A percentile compares a stretch with the other conserved stretches of the same genome.
Conservation (phyloP, 208 protist species). For the Trypanosoma platydactyli region DNA sequence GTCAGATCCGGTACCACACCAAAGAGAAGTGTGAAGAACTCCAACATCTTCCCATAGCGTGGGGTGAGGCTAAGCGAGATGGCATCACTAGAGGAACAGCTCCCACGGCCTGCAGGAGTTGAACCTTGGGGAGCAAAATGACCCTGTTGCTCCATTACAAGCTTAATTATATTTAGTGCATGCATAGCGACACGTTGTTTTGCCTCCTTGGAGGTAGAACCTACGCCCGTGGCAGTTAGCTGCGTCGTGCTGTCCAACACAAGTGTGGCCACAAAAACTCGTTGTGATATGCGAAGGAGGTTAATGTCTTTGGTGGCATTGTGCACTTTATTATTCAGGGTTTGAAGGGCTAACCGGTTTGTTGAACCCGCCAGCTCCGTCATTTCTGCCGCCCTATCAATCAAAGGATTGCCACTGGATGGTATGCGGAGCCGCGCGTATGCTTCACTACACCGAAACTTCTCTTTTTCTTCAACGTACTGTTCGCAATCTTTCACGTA, state of each 20-base stretch:
- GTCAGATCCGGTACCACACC: slow-evolving; percentile 19
- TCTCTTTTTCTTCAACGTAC: slow-evolving; percentile 30
- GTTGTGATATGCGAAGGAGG: slow-evolving; percentile 23
- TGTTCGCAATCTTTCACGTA: slow-evolving; percentile 41
- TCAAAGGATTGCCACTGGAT: slow-evolving; percentile 41
- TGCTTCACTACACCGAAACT: slow-evolving; percentile 12
- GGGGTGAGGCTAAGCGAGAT: slow-evolving; percentile 44
- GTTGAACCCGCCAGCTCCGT: slow-evolving; percentile 22
- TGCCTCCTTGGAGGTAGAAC: slow-evolving; percentile 40
- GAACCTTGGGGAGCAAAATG: not conserved
- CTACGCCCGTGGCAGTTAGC: slow-evolving; percentile 56
- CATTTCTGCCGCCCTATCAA: slow-evolving; percentile 50
- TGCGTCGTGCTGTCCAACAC: slow-evolving; percentile 36
- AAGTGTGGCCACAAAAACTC: slow-evolving; percentile 54
- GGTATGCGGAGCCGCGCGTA: slow-evolving; percentile 38
- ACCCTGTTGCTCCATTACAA: slow-evolving; percentile 25
- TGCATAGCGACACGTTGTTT: slow-evolving; percentile 66
- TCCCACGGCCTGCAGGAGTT: slow-evolving; percentile 1
- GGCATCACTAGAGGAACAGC: slow-evolving; percentile 33
- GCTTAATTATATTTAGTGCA: slow-evolving; percentile 45
- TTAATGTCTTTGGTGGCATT: slow-evolving; percentile 37
- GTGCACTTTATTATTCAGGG: slow-evolving; percentile 45
- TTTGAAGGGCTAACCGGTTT: slow-evolving; percentile 32
- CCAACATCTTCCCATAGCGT: slow-evolving; percentile 40
- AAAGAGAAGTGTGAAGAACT: slow-evolving; percentile 50